Evolutionary conservation across 1,284 basidiomycete species (phyloP), one percentile per base, ranked within the genome.

Genomic region (Cryptococcus maquisensis): DNA sequence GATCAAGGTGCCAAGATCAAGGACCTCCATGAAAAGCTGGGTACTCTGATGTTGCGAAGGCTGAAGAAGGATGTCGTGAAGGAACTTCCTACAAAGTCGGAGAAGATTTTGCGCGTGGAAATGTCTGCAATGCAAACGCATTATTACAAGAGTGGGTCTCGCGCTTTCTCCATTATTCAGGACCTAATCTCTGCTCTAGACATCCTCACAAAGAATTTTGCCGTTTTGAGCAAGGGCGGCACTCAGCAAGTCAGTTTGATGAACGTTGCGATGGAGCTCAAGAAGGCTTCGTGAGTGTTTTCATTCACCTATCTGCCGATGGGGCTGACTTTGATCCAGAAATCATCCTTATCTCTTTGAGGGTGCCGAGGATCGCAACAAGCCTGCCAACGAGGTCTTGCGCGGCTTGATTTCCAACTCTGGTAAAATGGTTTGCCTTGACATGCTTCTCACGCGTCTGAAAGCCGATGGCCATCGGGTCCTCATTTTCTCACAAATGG

Each of bases 401-500:
- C 90, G 94, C 69, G 94, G 94, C 47, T 83, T 99, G 5, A 93
- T 98, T 64, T 95, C 97, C 86, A 97, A 90, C 77, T 95, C 91
- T 57, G 94, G 93, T 51, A 99, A 99, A 80, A 86, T 99, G 84
- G 95, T 98, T 42, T 81, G 96, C 36, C 85, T 99, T 48, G 96
- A 99, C 80, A 91, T 92, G 75, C 84, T 99, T 18, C 84, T 98
- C 20, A 84, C 82, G 26, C 85, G 91, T 50, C 83, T 99, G 56
- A 90, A 90, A 71, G 85, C 85, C 57, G 91, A 94, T 69, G 90
- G 90, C 1, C 95, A 98, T 68, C 89, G 96, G 50, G 94, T 98
- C 45, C 82, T 99, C 61, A 97, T 99, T 72, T 98, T 98, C 81
- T 95, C 91, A 67, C 96, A 98, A 77, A 98, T 99, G 96, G 95